Conservation (phyloP, 495 filamentous ascomycete genomes). For the Trichoderma orchidacearum region DNA sequence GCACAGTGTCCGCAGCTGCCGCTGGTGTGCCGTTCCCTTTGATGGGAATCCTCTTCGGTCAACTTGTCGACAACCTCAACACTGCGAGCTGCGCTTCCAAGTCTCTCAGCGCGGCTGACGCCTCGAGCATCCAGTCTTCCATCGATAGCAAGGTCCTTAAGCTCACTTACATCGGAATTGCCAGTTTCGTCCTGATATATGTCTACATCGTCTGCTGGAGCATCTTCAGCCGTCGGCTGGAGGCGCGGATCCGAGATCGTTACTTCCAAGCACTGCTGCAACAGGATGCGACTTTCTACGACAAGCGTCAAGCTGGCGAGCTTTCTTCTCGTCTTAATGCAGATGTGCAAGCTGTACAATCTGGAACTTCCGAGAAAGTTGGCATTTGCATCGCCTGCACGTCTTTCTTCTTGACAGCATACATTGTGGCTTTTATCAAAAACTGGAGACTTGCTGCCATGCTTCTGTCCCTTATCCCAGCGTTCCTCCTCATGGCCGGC, state of each 20-base stretch:
- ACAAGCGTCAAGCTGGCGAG: constrained; percentile 41
- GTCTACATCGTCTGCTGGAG: constrained; percentile 42
- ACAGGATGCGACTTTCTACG: constrained; percentile 50
- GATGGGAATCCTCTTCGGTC: constrained; percentile 53
- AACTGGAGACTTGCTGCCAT: constrained; percentile 35
- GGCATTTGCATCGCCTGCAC: constrained; percentile 44
- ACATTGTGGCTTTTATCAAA: constrained; percentile 51
- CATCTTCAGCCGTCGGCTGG: constrained; percentile 45
- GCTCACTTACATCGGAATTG: constrained; percentile 50
- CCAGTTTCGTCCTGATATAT: constrained; percentile 48
- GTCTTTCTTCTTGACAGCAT: constrained; percentile 49
- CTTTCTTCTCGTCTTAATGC: constrained; percentile 46
- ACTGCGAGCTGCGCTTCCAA: constrained; percentile 33
- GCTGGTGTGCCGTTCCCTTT: constrained; percentile 57
- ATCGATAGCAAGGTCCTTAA: constrained; percentile 46
- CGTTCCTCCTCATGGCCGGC: constrained; percentile 51
- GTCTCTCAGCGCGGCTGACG: constrained; percentile 8
- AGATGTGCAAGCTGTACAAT: constrained; percentile 47
- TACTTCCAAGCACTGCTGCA: constrained; percentile 44
- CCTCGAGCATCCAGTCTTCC: constrained; percentile 17
- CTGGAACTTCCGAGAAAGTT: constrained; percentile 54
- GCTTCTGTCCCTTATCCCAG: constrained; percentile 46
- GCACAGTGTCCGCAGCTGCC: constrained; percentile 39
- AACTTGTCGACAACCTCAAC: constrained; percentile 55
- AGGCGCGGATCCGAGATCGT: constrained; percentile 43